Evolutionary conservation across 1,139 yeast genomes (phyloP).

Genomic region (Suhomyces wounanorum): DNA sequence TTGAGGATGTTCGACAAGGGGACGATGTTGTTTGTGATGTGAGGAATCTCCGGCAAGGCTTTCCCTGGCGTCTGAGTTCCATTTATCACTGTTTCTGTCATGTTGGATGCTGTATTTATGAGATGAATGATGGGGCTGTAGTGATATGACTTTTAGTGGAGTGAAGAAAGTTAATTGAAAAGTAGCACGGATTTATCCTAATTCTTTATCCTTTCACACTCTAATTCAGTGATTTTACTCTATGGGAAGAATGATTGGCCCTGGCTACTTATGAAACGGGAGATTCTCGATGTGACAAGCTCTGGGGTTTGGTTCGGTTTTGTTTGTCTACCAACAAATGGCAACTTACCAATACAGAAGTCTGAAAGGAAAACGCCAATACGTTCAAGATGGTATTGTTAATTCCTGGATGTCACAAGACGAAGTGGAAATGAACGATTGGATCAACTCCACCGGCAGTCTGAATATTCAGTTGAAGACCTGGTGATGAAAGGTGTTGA

Average conservation of each 20-base stretch:
- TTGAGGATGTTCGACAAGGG: slow-evolving; percentile 62
- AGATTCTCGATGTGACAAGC: neutral
- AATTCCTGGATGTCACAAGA: neutral
- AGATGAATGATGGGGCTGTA: neutral
- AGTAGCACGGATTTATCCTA: neutral
- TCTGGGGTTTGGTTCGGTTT: neutral
- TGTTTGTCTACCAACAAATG: neutral
- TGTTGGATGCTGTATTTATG: neutral
- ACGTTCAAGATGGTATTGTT: neutral
- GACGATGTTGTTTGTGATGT: slow-evolving; percentile 68
- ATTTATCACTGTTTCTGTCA: slow-evolving; percentile 1
- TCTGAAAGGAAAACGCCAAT: neutral
- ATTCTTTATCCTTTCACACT: neutral
- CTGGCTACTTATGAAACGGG: neutral
- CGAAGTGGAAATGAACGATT: neutral
- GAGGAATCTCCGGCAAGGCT: slow-evolving; percentile 52
- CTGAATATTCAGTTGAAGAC: neutral
- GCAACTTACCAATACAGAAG: neutral
- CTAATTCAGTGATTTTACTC: neutral
- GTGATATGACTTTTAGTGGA: no score
- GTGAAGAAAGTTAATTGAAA: neutral
- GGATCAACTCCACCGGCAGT: slow-evolving; percentile 3
- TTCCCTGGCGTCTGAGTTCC: slow-evolving; percentile 1
- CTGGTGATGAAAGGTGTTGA: slow-evolving; percentile 1
- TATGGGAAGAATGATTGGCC: slow-evolving; percentile 1